These are phyloP conservation scores for Mimosa bimucronata DNA, from an alignment of 306 rosid genomes.

Conservation along the genomic window DNA sequence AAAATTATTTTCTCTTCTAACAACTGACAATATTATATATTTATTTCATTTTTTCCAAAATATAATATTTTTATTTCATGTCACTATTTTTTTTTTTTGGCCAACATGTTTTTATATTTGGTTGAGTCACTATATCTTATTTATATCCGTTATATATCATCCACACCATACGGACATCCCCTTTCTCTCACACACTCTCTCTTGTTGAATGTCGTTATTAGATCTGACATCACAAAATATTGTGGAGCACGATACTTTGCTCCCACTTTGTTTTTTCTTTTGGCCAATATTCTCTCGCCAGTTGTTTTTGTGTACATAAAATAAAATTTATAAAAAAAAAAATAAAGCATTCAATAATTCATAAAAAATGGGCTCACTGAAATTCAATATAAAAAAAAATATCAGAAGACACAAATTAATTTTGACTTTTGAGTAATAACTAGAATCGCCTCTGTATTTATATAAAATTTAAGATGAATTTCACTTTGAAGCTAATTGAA, in stretches of 20 bases:
- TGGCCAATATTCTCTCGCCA: background rate
- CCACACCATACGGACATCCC: background rate
- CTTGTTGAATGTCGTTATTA: background rate
- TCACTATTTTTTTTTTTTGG: too few species aligned
- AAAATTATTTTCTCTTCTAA: background rate
- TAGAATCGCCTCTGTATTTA: background rate
- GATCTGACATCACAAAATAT: background rate
- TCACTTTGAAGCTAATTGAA: background rate
- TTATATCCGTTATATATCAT: constrained; percentile 6
- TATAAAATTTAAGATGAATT: background rate
- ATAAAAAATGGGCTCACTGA: background rate
- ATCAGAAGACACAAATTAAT: background rate
- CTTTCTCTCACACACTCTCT: background rate
- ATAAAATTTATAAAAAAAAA: background rate
- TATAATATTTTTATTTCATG: too few species aligned
- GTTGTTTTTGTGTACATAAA: background rate
- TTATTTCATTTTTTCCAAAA: background rate
- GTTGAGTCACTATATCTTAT: background rate
- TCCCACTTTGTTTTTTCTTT: background rate
- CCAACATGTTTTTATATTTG: background rate
- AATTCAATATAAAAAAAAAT: background rate
- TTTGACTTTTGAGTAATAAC: background rate
- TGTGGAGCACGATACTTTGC: background rate
- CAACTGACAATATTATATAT: background rate
- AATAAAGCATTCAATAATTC: background rate